Evolutionary conservation across 805 yeast species (phyloP), one percentile per base, ranked within the genome.

Genomic region (Ogataea polymorpha): DNA sequence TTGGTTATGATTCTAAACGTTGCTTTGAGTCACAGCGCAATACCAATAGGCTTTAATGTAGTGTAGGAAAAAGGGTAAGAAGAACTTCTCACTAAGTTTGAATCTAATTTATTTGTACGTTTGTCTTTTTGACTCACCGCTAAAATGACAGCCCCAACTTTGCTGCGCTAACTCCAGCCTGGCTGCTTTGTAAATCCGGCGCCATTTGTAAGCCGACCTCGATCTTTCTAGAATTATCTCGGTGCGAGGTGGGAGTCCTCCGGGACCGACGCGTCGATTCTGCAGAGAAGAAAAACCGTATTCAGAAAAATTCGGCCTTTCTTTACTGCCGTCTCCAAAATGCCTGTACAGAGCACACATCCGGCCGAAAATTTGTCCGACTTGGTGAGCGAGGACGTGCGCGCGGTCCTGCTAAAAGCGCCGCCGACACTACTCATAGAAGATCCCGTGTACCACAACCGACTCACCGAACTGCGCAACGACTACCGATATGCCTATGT

Each of bases 361-460:
- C 68, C 68, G 2, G 69, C 67, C 7, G 53, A 54, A 11, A 9
- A 23, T 2, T 50, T 65, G 2, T 60, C 65, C 2, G 48, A 46
- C 9, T 35, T 62, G 29, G 50, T 65, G 4, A 55, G 59, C 26
- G 67, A 58, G 2, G 75, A 72, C n/a, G 52, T 61, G 20, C 61
- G 57, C 32, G 45, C 40, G 2, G 67, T 64, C 32, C 45, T 72
- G 8, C 45, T 63, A 10, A 68, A 63, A 45, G 66, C 75, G 0
- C 77, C 78, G 6, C 52, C 57, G 2, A 51, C 49, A 5, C 50
- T 70, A 9, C 45, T 63, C 11, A 56, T 70, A 6, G 78, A 72
- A 45, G 63, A 62, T 32, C 67, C 62, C 10, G 55, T 60, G 3
- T 66, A 71, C 42, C 39, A 39, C 12, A 35, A 39, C 2, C 59